phyloP scores from a whole-genome alignment of 805 yeast genomes.

The Nakazawaea wyomingensis region DNA sequence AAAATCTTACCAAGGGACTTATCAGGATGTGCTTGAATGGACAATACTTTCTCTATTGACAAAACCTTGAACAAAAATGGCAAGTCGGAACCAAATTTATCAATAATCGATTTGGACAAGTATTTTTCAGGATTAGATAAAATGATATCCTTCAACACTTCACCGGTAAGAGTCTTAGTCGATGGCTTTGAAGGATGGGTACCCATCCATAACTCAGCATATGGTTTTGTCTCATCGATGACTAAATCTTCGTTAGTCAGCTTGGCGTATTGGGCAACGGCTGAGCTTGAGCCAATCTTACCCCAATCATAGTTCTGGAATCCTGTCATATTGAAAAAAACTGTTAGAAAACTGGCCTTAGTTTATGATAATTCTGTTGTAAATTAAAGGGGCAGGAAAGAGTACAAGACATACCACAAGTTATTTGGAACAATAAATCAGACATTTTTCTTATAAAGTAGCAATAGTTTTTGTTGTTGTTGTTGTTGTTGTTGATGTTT shows the following conservation, averaged over 20 bases:
- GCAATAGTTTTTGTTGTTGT: not conserved
- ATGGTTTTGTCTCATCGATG: slow-evolving; percentile 74
- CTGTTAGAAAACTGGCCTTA: not conserved
- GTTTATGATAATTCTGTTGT: not conserved
- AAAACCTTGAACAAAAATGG: slow-evolving; percentile 94
- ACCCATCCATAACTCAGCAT: slow-evolving; percentile 99
- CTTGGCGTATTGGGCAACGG: slow-evolving; percentile 85
- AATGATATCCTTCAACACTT: slow-evolving; percentile 64
- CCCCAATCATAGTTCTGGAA: slow-evolving; percentile 40
- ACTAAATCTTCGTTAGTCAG: slow-evolving; percentile 55
- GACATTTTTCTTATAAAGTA: slow-evolving; percentile 20
- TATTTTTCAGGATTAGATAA: slow-evolving; percentile 49
- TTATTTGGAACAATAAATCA: slow-evolving; percentile 24
- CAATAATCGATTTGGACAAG: slow-evolving; percentile 54
- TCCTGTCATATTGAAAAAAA: slow-evolving; percentile 15
- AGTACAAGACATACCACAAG: slow-evolving; percentile 31
- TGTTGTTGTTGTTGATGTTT: not conserved
- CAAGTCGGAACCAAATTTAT: slow-evolving; percentile 70
- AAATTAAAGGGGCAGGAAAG: too few species aligned
- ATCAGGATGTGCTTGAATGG: slow-evolving; percentile 98
- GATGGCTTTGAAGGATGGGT: slow-evolving; percentile 94
- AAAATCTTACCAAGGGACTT: slow-evolving; percentile 73
- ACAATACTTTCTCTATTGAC: slow-evolving; percentile 86
- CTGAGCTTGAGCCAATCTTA: slow-evolving; percentile 75
- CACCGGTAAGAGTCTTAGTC: slow-evolving; percentile 44